phyloP scores from a whole-genome alignment of 176 grass and related monocot genomes.

The Leersia perrieri region DNA sequence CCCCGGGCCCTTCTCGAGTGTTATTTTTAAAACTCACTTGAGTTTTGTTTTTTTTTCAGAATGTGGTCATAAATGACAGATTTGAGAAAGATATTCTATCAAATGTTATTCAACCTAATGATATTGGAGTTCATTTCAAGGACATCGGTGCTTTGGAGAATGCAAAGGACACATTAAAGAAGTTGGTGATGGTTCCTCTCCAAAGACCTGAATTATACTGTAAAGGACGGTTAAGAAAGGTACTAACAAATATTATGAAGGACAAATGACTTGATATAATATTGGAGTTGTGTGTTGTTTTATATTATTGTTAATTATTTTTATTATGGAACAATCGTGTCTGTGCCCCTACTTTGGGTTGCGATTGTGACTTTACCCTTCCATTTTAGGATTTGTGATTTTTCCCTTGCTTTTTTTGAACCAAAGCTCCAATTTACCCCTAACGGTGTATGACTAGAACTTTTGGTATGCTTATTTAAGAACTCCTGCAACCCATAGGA shows the following conservation, averaged over 20 bases:
- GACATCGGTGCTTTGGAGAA: conserved; percentile 84
- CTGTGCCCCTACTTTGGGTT: too few species aligned
- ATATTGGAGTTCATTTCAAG: conserved; percentile 80
- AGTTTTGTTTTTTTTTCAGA: conserved; percentile 42
- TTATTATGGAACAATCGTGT: too few species aligned
- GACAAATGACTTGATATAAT: not conserved
- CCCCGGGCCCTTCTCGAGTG: not conserved
- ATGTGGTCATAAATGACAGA: conserved; percentile 74
- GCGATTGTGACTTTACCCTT: too few species aligned
- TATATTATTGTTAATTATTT: not conserved
- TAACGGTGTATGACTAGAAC: not conserved
- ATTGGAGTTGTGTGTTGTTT: not conserved
- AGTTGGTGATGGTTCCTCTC: conserved; percentile 81
- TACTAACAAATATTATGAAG: conserved; percentile 26
- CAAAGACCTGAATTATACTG: conserved; percentile 74
- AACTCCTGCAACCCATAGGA: not conserved
- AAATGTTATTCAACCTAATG: conserved; percentile 69
- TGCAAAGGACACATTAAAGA: conserved; percentile 60
- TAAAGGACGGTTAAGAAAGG: conserved; percentile 78
- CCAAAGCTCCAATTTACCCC: too few species aligned
- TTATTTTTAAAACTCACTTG: conserved; percentile 13
- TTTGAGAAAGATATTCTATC: conserved; percentile 65
- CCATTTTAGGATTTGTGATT: too few species aligned
- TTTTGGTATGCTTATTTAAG: not conserved
- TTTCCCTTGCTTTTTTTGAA: too few species aligned